Evolutionary conservation across 192 early-diverging fungal species (phyloP).

Genomic region (Backusella australiensis): DNA sequence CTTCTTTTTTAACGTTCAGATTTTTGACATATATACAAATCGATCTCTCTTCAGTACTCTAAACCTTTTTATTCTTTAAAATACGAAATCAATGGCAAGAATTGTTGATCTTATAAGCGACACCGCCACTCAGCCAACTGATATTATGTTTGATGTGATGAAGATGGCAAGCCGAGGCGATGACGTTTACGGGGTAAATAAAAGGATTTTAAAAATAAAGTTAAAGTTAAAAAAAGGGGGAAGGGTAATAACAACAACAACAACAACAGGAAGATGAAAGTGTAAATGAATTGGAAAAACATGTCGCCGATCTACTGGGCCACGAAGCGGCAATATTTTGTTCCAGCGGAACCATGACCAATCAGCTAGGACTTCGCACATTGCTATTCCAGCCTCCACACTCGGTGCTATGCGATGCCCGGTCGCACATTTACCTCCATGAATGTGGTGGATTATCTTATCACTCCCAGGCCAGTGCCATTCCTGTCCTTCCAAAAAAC

Average conservation of each 20-base stretch:
- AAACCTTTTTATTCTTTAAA: neutral
- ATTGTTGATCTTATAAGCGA: slow-evolving; percentile 48
- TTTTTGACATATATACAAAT: neutral
- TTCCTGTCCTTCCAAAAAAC: slow-evolving; percentile 57
- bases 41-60: neutral
- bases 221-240: neutral
- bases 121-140: slow-evolving; percentile 58
- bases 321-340: slow-evolving; percentile 83
- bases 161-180: slow-evolving; percentile 51
- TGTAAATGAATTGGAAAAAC: slow-evolving; percentile 64
- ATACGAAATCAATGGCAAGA: neutral
- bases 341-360: slow-evolving; percentile 80
- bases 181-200: slow-evolving; percentile 52
- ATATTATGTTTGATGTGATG: slow-evolving; percentile 65
- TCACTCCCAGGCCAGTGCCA: slow-evolving; percentile 70
- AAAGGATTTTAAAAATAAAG: neutral
- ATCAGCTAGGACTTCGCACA: slow-evolving; percentile 77
- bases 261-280: slow-evolving; percentile 27
- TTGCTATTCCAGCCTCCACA: slow-evolving; percentile 77
- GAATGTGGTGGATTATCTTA: slow-evolving; percentile 85
- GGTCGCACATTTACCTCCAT: slow-evolving; percentile 77
- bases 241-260: neutral
- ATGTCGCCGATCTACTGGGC: slow-evolving; percentile 66
- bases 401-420: slow-evolving; percentile 69
- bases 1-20: neutral